Conservation (phyloP, 306 rosid genomes). For the Luffa acutangula region DNA sequence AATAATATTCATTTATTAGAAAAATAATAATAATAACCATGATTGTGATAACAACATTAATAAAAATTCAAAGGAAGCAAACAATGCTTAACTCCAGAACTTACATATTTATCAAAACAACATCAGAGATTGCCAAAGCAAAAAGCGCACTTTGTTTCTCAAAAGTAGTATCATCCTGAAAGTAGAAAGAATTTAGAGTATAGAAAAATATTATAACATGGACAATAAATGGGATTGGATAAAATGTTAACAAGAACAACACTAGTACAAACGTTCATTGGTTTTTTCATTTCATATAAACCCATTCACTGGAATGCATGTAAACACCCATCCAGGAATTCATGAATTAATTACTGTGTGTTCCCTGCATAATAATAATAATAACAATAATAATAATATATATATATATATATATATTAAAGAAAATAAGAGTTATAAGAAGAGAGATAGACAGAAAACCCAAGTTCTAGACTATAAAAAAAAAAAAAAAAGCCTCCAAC, state of each 20-base stretch:
- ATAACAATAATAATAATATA: too few relatives aligned
- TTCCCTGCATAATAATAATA: background rate
- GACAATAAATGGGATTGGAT: background rate
- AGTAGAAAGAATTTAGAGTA: conserved; percentile 10
- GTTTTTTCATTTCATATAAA: background rate
- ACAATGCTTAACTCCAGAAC: conserved; percentile 16
- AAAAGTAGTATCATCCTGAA: conserved; percentile 89
- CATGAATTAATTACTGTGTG: background rate
- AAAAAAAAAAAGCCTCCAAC: background rate
- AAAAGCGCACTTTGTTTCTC: conserved; percentile 94
- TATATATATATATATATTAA: too few relatives aligned
- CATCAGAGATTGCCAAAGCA: conserved; percentile 79
- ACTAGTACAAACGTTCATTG: background rate
- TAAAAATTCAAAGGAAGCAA: background rate
- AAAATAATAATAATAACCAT: background rate
- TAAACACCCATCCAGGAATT: background rate
- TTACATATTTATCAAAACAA: conserved; percentile 81
- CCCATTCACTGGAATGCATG: background rate
- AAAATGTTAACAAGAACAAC: background rate
- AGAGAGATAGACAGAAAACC: background rate
- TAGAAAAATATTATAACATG: conserved; percentile 6
- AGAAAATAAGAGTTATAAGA: too few relatives aligned
- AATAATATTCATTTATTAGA: background rate
- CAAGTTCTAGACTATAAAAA: too few relatives aligned
- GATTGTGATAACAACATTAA: background rate